Conservation (phyloP, 2,329 filamentous ascomycete species). For the Onygenales sp. region DNA sequence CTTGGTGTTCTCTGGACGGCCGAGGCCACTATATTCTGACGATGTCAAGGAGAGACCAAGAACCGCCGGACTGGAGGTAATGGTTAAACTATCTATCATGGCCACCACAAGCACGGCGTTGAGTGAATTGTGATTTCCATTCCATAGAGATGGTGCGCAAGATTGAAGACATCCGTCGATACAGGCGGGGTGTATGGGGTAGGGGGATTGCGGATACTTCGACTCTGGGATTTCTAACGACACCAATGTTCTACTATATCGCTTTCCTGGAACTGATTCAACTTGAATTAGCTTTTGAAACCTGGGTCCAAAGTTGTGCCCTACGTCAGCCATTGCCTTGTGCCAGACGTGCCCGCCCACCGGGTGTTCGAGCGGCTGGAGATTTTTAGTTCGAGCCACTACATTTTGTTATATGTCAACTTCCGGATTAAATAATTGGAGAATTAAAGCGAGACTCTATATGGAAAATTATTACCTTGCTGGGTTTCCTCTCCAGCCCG, state of each 20-base stretch:
- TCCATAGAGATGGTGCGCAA: conserved; percentile 6
- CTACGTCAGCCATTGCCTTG: conserved; percentile 7
- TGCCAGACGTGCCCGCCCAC: conserved; percentile 5
- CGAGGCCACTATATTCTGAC: conserved; percentile 11
- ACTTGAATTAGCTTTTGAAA: conserved; percentile 9
- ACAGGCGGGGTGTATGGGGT: conserved; percentile 20
- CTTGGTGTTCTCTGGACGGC: conserved; percentile 10
- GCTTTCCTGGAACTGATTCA: conserved; percentile 11
- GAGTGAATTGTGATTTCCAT: not conserved
- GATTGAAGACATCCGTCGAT: conserved; percentile 19
- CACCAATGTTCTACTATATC: conserved; percentile 10
- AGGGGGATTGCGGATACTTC: conserved; percentile 16
- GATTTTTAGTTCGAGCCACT: not conserved
- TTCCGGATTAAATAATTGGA: not conserved
- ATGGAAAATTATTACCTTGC: not conserved
- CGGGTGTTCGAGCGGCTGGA: not conserved
- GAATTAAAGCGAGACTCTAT: not conserved
- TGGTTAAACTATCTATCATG: conserved; percentile 14
- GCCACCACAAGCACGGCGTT: conserved; percentile 12
- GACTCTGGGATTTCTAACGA: conserved; percentile 11
- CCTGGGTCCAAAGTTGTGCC: conserved; percentile 9
- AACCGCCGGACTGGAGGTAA: conserved; percentile 5
- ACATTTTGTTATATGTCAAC: not conserved
- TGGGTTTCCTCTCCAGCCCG: not conserved
- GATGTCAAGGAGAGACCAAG: not conserved